These are phyloP conservation scores for Houttuynia cordata DNA, from an alignment of 164 flowering plant genomes.

Conservation along the genomic window DNA sequence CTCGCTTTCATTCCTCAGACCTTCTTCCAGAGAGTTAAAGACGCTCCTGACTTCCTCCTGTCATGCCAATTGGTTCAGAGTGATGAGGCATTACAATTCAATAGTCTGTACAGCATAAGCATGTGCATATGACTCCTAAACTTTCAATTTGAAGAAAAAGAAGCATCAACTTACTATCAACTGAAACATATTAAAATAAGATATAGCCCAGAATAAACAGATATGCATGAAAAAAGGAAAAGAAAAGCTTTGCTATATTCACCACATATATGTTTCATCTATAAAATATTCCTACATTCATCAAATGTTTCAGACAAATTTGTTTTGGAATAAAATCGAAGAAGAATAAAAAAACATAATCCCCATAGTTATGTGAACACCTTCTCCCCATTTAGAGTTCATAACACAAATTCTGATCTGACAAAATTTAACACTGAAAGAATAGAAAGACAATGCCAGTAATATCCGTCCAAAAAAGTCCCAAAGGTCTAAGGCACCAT, in stretches of 20 bases:
- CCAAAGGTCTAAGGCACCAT: too few relatives aligned
- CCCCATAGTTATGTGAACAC: too few relatives aligned
- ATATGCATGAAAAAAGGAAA: neutral
- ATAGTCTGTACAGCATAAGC: constrained; percentile 17
- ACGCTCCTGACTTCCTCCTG: constrained; percentile 58
- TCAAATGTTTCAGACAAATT: too few relatives aligned
- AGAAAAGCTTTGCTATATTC: neutral
- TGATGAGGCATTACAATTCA: neutral
- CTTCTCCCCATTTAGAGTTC: too few relatives aligned
- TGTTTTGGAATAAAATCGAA: too few relatives aligned
- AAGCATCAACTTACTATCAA: neutral
- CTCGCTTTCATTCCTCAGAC: constrained; percentile 30
- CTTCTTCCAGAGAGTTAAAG: constrained; percentile 40
- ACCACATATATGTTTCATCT: too few relatives aligned
- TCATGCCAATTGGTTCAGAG: neutral
- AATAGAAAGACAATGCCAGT: too few relatives aligned
- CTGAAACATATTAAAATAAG: neutral
- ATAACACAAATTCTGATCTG: too few relatives aligned
- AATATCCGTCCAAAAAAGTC: too few relatives aligned
- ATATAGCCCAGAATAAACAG: neutral
- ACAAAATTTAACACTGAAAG: too few relatives aligned
- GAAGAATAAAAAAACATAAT: too few relatives aligned
- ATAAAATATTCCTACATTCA: too few relatives aligned
- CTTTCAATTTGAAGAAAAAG: neutral
- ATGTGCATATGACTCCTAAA: neutral